Base-by-base conservation (phyloP, 192 early-diverging fungal genomes). In the Rhizoclosmatium sp. region DNA sequence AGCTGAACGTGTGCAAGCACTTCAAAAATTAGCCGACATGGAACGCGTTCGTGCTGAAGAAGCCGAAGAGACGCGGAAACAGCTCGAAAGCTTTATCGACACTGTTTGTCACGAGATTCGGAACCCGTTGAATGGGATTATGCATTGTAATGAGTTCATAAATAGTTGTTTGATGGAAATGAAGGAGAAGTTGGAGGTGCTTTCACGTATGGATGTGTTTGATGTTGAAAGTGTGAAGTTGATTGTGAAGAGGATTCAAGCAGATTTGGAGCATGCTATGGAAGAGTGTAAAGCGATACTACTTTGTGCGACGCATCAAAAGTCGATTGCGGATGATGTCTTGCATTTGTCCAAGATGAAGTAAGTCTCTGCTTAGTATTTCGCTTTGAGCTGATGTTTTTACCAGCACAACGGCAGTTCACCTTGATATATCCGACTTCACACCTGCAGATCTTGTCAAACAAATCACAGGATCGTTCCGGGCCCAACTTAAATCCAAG, bases 101-200 rank as follows among this genome's bases (percentile, higher is more conserved):
- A 68, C 40, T 19, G 66, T 78, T 4, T 81, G 80, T 47, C 83
- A 84, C 46, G 83, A 84, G 56, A 64, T 84, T 4, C n/a, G 83
- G 39, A 84, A 84, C 68, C 83, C 69, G 39, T 49, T 71, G 7
- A 44, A 23, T 31, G 69, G 83, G 7, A 84, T 84, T 45, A 79
- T 71, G 46, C 51, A 82, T 49, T 81, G 78, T 65, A 78, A 78
- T 10, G 80, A 84, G 23, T n/a, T 68, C 19, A 68, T 68, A 42
- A 76, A 39, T 78, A 82, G 47, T 21, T 39, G 45, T 78, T 82
- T 56, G 59, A 62, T 19, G 68, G 70, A 40, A 59, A 73, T 23
- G 65, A 80, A 47, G 39, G 4, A 46, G 74, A 80, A 76, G 31
- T 31, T 31, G 31, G 31, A 31, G 31, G 31, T 31, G 31, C 31